Conservation (phyloP, 1,284 basidiomycete genomes). For the Bjerkandera adusta region DNA sequence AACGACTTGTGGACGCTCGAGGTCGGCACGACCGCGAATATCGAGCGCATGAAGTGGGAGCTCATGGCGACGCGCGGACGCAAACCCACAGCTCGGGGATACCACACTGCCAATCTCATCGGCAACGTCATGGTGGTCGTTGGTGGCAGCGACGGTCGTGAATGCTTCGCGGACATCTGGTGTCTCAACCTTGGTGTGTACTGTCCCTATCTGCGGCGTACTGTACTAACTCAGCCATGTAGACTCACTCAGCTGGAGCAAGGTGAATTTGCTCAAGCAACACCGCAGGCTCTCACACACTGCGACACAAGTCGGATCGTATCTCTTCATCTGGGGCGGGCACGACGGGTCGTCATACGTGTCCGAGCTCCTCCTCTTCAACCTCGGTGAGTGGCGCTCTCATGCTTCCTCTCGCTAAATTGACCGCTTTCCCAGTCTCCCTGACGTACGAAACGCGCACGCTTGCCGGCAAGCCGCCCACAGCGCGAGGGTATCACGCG, state of each 20-base stretch:
- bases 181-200: conserved; percentile 78
- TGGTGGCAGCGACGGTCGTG: conserved; percentile 78
- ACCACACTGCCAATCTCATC: conserved; percentile 88
- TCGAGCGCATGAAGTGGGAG: conserved; percentile 64
- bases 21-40: conserved; percentile 36
- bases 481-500: conserved; percentile 80
- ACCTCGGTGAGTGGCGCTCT: conserved; percentile 59
- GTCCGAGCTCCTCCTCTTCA: conserved; percentile 81
- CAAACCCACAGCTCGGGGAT: conserved; percentile 74
- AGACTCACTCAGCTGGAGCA: conserved; percentile 76
- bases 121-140: conserved; percentile 83
- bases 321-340: conserved; percentile 87
- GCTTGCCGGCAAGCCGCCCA: conserved; percentile 69
- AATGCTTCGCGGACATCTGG: conserved; percentile 87
- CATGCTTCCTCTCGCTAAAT: neutral
- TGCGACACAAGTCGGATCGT: conserved; percentile 90
- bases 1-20: conserved; percentile 92
- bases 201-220: conserved; percentile 1
- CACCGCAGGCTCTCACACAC: conserved; percentile 84
- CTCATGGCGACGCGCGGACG: conserved; percentile 45
- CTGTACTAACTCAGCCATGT: neutral
- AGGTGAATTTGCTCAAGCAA: conserved; percentile 50
- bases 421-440: conserved; percentile 47
- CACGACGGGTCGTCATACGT: conserved; percentile 82
- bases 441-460: conserved; percentile 62